Base-by-base conservation (phyloP, 805 yeast genomes). In the Candida broadrunensis region DNA sequence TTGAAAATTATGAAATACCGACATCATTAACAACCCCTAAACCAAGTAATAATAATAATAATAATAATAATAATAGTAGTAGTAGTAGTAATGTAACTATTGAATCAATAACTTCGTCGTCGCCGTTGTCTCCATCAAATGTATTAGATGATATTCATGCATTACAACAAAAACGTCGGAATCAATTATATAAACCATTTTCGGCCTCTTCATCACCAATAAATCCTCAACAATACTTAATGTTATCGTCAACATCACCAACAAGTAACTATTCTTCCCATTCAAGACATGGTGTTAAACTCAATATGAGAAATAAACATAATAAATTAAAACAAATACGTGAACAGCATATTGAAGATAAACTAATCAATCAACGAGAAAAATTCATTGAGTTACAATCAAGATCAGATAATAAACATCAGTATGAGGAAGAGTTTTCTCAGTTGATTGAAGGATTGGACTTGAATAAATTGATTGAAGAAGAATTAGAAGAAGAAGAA, bases 291-390 rank as follows among this genome's bases (percentile, higher is more conserved):
- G 33, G 19, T 31, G 37, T 18, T 12, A 16, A 20, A 16, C 9
- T 51, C 36, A 58, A 49, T 35, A 32, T 30, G 8, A 43, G 54
- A 27, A 56, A 55, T 39, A 60, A 52, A 31, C 58, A 55, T 21
- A 50, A 49, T 19, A 55, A 50, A 40, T 36, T 60, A 33, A 49
- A 45, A 26, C 53, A 56, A 24, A 54, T 50, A 3, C 48, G 70
- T 34, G 52, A 53, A 33, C 51, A 55, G n/a, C 50, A 54, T 34
- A 46, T 54, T n/a, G 44, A 51, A 15, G 60, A 59, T 19, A 46
- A 42, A 38, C 26, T 55, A 19, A 31, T 32, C 5, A 16, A 37
- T 14, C 50, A 46, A 16, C 42, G 67, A 31, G 56, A 51, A 23
- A 47, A 45, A 25, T 26, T 43, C 9, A 27, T 33, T 33, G 60